Evolutionary conservation across 352 stramenopile genomes (phyloP).

Genomic region (Pythium guiyangense): DNA sequence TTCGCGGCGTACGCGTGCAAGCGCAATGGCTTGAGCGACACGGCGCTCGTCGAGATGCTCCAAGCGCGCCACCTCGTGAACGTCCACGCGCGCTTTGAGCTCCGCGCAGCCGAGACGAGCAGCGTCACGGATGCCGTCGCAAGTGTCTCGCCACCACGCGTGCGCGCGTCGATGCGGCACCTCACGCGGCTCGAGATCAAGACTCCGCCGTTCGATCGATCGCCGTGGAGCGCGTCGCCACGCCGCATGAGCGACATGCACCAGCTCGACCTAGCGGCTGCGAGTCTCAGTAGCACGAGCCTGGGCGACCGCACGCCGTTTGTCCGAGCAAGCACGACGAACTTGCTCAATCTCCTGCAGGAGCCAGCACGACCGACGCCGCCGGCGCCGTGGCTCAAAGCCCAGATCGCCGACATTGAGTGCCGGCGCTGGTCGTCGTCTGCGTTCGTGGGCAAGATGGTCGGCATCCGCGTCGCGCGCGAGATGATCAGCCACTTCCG

Average conservation of each 20-base stretch:
- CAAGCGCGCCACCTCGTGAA: constrained; percentile 80
- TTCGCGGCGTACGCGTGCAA: constrained; percentile 84
- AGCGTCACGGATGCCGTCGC: constrained; percentile 5
- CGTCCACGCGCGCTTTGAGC: constrained; percentile 61
- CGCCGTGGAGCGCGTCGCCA: constrained; percentile 29
- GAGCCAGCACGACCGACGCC: constrained; percentile 30
- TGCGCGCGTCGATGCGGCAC: constrained; percentile 20
- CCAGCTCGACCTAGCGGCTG: constrained; percentile 3
- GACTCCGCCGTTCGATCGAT: neutral
- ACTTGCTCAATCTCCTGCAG: constrained; percentile 20
- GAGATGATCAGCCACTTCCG: constrained; percentile 86
- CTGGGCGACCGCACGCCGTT: constrained; percentile 13
- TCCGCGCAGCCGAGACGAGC: constrained; percentile 28
- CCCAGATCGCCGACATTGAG: constrained; percentile 84
- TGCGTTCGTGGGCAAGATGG: constrained; percentile 85
- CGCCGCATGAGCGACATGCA: constrained; percentile 49
- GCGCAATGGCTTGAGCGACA: constrained; percentile 74
- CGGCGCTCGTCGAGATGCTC: constrained; percentile 80
- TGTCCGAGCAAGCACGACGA: constrained; percentile 38
- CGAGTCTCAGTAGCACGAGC: neutral
- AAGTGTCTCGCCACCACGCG: constrained; percentile 18
- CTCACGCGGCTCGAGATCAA: constrained; percentile 8
- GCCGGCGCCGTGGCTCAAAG: constrained; percentile 60
- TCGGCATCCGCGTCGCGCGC: constrained; percentile 74
- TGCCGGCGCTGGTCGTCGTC: constrained; percentile 82